These are phyloP conservation scores for Fraxinus angustifolia DNA, from an alignment of 305 asterid species.

Conservation along the genomic window DNA sequence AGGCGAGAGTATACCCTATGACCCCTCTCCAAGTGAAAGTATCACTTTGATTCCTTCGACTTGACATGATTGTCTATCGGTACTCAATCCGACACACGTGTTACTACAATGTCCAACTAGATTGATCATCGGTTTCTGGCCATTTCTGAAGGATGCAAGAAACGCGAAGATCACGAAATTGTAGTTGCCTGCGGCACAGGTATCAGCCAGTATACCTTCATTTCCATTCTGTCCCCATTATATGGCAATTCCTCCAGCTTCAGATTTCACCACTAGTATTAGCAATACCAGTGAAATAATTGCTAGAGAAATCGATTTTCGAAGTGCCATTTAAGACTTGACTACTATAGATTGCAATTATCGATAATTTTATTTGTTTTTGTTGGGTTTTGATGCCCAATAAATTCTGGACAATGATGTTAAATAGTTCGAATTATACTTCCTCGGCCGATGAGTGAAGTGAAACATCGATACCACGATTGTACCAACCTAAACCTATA, in stretches of 20 bases:
- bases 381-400: too few species aligned
- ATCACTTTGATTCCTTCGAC: not conserved
- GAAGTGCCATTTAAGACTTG: not conserved
- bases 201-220: not conserved
- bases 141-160: not conserved
- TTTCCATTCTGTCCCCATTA: not conserved
- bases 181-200: conserved; percentile 1
- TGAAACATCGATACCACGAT: too few species aligned
- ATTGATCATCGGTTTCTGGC: not conserved
- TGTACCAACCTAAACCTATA: too few species aligned
- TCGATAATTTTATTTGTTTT: not conserved
- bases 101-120: conserved; percentile 1
- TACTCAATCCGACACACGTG: not conserved
- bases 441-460: too few species aligned
- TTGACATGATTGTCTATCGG: not conserved
- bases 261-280: not conserved
- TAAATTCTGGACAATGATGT: too few species aligned
- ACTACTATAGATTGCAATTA: not conserved
- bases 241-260: not conserved
- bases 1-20: not conserved
- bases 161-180: not conserved
- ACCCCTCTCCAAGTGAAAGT: not conserved
- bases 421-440: too few species aligned
- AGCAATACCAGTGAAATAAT: not conserved
- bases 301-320: not conserved